Evolutionary conservation across 1,284 basidiomycete genomes (phyloP).

Genomic region (Marasmius fiardii): DNA sequence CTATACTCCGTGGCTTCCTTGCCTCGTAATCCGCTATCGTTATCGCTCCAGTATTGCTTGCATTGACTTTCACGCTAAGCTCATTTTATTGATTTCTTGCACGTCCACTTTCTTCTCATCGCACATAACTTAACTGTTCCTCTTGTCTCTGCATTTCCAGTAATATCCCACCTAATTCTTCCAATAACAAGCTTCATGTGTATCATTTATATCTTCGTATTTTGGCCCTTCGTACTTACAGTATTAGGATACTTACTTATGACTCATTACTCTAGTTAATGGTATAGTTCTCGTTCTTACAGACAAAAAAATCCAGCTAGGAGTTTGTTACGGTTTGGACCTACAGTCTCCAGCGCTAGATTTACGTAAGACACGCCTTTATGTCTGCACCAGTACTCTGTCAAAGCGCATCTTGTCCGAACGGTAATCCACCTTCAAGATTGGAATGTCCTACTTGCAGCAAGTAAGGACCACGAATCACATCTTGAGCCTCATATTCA

Average conservation of each 20-base stretch:
- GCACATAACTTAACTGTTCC: constrained; percentile 12
- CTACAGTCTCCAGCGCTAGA: background rate
- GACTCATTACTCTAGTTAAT: background rate
- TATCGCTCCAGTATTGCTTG: constrained; percentile 33
- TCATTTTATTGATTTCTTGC: constrained; percentile 14
- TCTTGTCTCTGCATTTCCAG: background rate
- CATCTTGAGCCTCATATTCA: constrained; percentile 1
- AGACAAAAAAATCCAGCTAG: too few species aligned
- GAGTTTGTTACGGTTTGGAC: background rate
- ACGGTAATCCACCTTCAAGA: constrained; percentile 71
- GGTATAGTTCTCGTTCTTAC: background rate
- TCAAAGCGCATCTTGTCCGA: constrained; percentile 68
- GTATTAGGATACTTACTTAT: constrained; percentile 8
- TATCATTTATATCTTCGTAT: constrained; percentile 15
- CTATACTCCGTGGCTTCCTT: constrained; percentile 4
- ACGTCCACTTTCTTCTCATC: constrained; percentile 6
- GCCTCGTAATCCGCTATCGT: constrained; percentile 6
- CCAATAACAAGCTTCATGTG: constrained; percentile 9
- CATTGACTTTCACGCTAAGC: constrained; percentile 20
- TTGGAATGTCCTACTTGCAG: constrained; percentile 82
- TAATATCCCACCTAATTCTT: constrained; percentile 15
- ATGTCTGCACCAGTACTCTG: constrained; percentile 42
- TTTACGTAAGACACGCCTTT: constrained; percentile 8
- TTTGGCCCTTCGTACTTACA: background rate
- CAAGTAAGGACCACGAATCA: constrained; percentile 49